phyloP scores from a whole-genome alignment of 139 green algal species.

The Nannochloris sp. region DNA sequence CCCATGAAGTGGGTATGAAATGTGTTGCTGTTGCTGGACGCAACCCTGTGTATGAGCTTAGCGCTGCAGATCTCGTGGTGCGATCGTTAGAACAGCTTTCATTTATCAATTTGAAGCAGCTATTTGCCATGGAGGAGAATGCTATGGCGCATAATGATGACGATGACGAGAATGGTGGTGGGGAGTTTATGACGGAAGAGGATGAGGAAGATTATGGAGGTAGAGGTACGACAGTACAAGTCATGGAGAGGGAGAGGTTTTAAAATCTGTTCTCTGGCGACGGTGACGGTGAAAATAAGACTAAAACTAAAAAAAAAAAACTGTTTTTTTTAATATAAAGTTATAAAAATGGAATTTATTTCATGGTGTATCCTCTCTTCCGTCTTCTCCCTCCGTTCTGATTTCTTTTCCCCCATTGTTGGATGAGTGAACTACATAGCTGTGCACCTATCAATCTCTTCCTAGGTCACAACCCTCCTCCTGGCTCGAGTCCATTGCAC shows the following conservation, averaged over 20 bases:
- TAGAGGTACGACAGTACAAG: not conserved
- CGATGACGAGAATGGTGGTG: not conserved
- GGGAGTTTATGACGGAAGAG: not conserved
- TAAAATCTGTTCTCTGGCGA: too few species aligned
- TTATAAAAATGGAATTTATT: too few species aligned
- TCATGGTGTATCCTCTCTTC: too few species aligned
- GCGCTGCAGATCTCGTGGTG: constrained; percentile 82
- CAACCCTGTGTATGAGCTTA: constrained; percentile 81
- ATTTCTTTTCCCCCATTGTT: too few species aligned
- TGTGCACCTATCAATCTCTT: too few species aligned
- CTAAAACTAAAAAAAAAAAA: not conserved
- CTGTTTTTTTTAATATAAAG: not conserved
- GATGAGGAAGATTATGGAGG: not conserved
- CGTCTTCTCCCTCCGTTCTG: too few species aligned
- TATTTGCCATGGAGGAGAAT: constrained; percentile 73
- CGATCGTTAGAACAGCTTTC: constrained; percentile 64
- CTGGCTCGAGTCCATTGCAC: too few species aligned
- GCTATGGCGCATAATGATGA: not conserved
- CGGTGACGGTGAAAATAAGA: not conserved
- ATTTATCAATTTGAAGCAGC: constrained; percentile 89
- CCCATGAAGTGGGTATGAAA: constrained; percentile 86
- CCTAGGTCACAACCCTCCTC: too few species aligned
- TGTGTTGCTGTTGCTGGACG: constrained; percentile 68
- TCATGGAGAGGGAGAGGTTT: not conserved
- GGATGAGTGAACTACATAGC: too few species aligned